Evolutionary conservation across 306 rosid species (phyloP).

Genomic region (Herpetospermum pedunculosum): DNA sequence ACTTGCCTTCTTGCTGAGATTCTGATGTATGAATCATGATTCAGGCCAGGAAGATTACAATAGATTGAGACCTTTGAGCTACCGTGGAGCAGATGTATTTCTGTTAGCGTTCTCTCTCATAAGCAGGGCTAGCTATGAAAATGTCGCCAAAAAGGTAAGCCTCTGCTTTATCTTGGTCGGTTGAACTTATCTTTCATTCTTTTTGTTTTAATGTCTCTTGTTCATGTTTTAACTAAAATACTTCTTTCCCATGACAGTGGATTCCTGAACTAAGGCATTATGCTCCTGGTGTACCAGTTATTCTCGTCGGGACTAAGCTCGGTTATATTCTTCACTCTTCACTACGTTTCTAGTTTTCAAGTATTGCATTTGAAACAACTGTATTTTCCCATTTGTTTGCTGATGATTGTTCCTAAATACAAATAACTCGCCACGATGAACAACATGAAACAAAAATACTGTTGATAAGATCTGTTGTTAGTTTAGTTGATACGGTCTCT

Average conservation of each 20-base stretch:
- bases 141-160: constrained; percentile 85
- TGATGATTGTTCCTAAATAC: neutral
- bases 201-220: neutral
- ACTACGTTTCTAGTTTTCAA: neutral
- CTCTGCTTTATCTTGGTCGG: neutral
- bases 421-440: neutral
- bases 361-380: neutral
- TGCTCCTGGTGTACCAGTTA: constrained; percentile 94
- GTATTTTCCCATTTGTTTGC: neutral
- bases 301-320: constrained; percentile 94
- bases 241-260: constrained; percentile 40
- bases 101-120: constrained; percentile 90
- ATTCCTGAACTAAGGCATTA: constrained; percentile 94
- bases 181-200: neutral
- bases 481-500: neutral
- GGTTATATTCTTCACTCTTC: constrained; percentile 57
- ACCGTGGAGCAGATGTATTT: constrained; percentile 96
- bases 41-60: constrained; percentile 99
- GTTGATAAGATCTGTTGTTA: neutral
- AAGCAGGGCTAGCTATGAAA: constrained; percentile 98
- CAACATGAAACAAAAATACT: neutral
- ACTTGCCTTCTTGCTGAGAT: constrained; percentile 2
- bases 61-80: constrained; percentile 92
- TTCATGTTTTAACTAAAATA: neutral
- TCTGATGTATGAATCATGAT: constrained; percentile 29